Evolutionary conservation across 176 grass and related monocot species (phyloP), one percentile per base, ranked within the genome.

Genomic region (Oryza coarctata): DNA sequence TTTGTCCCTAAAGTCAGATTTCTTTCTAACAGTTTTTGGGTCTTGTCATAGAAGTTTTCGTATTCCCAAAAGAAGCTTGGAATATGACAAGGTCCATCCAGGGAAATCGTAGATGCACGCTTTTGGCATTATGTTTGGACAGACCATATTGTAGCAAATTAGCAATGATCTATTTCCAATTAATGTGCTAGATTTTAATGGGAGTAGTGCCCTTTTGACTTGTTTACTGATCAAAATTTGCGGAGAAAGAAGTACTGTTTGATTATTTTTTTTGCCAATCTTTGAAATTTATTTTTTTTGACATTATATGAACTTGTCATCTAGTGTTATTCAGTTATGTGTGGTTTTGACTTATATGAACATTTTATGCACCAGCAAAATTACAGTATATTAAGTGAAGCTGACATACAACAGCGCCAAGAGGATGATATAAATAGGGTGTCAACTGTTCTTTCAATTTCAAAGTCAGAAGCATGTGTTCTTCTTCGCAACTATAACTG

Each of bases 391-490:
- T 90, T 96, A 41, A 95, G 83, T 79, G 97, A 99, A 78, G 76
- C 41, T 83, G 91, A 90, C 85, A 99, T 96, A 87, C 89, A 86
- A 32, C 91, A 88, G 71, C 85, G 77, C n/a, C 97, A 99, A 87
- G 87, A 87, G 63, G 97, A 92, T 80, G 93, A 99, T 43, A 99
- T 96, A 88, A 94, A 78, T 83, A 96, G 91, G 74, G 92, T 99
- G 64, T 94, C 93, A n/a, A 96, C 93, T 78, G 97, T 99, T 72
- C 97, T 99, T 79, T 99, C 91, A 61, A 99, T 99, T 73, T 84
- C 75, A 9, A 96, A 84, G 81, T 88, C 80, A 43, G 91, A 92
- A 80, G 93, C 93, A 78, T 94, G 89, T 76, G 87, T 92, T 70
- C 97, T 99, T 88, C 91, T 99, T 80, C 93, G 97, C 50, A 76